A percentile compares a stretch with the other conserved stretches of the same genome.
Conservation (phyloP, 805 yeast genomes). For the Saturnispora zaruensis region DNA sequence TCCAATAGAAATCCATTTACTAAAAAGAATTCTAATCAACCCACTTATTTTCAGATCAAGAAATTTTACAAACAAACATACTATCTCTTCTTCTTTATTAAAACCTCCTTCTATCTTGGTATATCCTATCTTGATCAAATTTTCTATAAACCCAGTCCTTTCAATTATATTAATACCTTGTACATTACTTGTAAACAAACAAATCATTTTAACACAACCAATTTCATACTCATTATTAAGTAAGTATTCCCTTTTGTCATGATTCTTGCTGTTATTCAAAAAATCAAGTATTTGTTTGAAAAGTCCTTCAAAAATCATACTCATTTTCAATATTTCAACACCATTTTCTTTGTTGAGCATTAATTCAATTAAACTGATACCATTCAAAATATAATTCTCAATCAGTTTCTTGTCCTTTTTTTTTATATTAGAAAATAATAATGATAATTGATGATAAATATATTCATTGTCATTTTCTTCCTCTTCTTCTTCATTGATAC, state of each 20-base stretch:
- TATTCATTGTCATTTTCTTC: constrained; percentile 38
- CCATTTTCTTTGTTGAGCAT: constrained; percentile 34
- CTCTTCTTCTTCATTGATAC: constrained; percentile 30
- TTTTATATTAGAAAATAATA: not conserved
- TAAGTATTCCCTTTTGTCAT: not conserved
- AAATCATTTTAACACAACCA: not conserved
- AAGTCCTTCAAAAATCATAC: constrained; percentile 52
- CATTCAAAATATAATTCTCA: constrained; percentile 30
- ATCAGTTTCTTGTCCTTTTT: not conserved
- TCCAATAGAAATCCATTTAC: constrained; percentile 4
- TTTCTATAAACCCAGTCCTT: constrained; percentile 79
- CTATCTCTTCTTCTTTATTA: not conserved
- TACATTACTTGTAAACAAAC: not conserved
- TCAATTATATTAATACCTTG: constrained; percentile 24
- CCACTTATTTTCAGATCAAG: constrained; percentile 48
- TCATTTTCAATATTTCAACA: constrained; percentile 45
- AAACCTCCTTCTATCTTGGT: not conserved
- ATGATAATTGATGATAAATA: constrained; percentile 40
- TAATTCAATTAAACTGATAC: constrained; percentile 64
- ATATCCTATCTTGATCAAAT: constrained; percentile 60
- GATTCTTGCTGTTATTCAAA: not conserved
- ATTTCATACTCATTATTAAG: not conserved
- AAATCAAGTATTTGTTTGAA: constrained; percentile 34
- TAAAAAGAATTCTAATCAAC: constrained; percentile 58
- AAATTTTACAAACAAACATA: constrained; percentile 44